These are phyloP conservation scores for Zymoseptoria ardabiliae DNA, from an alignment of 2,329 filamentous ascomycete species.

Conservation along the genomic window DNA sequence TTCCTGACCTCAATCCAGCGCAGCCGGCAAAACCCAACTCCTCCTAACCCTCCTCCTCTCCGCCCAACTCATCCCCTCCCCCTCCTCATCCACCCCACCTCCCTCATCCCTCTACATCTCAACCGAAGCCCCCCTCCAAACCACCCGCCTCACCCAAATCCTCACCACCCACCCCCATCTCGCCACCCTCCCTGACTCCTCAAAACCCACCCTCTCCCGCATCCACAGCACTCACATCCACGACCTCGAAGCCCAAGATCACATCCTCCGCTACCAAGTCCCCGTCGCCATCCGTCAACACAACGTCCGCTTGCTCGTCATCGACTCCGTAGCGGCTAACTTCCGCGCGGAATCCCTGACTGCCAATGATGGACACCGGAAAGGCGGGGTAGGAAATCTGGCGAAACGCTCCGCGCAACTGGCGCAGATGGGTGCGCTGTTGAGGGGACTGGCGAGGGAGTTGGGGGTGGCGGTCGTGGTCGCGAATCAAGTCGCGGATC, in stretches of 20 bases:
- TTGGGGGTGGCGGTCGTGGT: constrained; percentile 79
- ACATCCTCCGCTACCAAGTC: constrained; percentile 87
- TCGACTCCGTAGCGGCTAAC: constrained; percentile 93
- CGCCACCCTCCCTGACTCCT: constrained; percentile 32
- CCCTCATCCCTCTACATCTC: constrained; percentile 83
- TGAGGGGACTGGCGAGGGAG: constrained; percentile 67
- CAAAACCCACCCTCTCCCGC: constrained; percentile 60
- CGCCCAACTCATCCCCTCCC: constrained; percentile 69
- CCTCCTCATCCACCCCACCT: neutral
- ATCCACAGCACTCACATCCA: constrained; percentile 77
- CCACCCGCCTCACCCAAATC: constrained; percentile 72
- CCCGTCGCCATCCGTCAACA: constrained; percentile 73
- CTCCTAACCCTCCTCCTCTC: constrained; percentile 78
- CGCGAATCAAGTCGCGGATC: constrained; percentile 90
- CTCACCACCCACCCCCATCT: constrained; percentile 60
- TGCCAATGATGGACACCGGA: constrained; percentile 20
- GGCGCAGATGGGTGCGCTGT: constrained; percentile 63
- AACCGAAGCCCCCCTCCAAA: constrained; percentile 80
- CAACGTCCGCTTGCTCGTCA: constrained; percentile 70
- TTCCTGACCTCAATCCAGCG: constrained; percentile 41
- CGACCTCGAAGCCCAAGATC: constrained; percentile 89
- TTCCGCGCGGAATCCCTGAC: constrained; percentile 82
- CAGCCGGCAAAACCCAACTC: constrained; percentile 90
- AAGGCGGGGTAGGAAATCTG: constrained; percentile 42
- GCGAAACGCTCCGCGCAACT: constrained; percentile 71